Evolutionary conservation across 1,284 basidiomycete species (phyloP).

Genomic region (Fomitopsis schrenkii): DNA sequence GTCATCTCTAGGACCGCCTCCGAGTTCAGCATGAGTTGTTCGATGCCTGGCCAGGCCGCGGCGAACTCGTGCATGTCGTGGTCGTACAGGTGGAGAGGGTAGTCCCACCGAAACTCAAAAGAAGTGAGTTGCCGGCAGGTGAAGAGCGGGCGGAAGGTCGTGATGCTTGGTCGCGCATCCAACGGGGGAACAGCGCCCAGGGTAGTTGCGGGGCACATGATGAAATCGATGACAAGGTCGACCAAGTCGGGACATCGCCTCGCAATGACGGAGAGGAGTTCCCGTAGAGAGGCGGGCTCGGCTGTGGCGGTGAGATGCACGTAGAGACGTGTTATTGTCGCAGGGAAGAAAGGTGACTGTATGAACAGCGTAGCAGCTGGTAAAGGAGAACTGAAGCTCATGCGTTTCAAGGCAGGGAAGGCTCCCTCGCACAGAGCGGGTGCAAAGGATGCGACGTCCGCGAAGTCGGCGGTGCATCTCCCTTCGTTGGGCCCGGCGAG

Average conservation of each 20-base stretch:
- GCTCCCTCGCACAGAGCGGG: conserved; percentile 41
- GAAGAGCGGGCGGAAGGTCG: conserved; percentile 47
- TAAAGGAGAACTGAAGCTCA: conserved; percentile 42
- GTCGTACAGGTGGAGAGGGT: conserved; percentile 43
- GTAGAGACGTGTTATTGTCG: conserved; percentile 44
- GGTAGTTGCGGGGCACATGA: conserved; percentile 19
- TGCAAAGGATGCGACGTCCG: conserved; percentile 38
- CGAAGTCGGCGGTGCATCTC: conserved; percentile 36
- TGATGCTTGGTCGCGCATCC: conserved; percentile 36
- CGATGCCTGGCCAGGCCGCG: conserved; percentile 41
- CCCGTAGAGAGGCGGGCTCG: conserved; percentile 34
- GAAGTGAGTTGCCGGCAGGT: conserved; percentile 36
- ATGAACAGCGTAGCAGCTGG: conserved; percentile 27
- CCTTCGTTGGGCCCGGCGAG: conserved; percentile 40
- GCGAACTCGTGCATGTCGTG: conserved; percentile 47
- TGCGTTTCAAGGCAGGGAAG: conserved; percentile 48
- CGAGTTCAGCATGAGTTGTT: conserved; percentile 44
- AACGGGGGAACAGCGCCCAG: conserved; percentile 15
- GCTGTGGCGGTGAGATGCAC: conserved; percentile 45
- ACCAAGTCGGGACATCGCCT: conserved; percentile 39
- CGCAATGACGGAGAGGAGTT: conserved; percentile 39
- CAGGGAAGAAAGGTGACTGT: conserved; percentile 13
- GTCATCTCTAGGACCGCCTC: conserved; percentile 40
- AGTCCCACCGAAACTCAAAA: conserved; percentile 53
- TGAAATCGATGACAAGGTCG: conserved; percentile 27